Evolutionary conservation across 2,329 filamentous ascomycete genomes (phyloP).

Genomic region (Huntiella decipiens): DNA sequence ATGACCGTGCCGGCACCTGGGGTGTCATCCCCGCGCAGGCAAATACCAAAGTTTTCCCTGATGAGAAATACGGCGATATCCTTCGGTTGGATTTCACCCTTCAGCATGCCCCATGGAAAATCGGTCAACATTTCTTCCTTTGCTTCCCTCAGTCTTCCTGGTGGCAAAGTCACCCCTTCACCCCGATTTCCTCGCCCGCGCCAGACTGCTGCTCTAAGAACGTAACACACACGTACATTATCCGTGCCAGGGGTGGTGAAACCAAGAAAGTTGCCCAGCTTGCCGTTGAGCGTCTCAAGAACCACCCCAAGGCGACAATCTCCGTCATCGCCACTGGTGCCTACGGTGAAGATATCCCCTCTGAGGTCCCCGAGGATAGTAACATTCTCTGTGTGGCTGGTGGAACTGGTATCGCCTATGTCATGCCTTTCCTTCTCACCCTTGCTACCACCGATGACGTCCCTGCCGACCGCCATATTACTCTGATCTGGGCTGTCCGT

Average conservation of each 20-base stretch:
- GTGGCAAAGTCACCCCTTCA: slow-evolving; percentile 59
- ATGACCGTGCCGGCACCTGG: slow-evolving; percentile 27
- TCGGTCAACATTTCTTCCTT: slow-evolving; percentile 55
- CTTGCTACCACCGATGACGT: slow-evolving; percentile 25
- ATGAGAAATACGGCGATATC: slow-evolving; percentile 38
- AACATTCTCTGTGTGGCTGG: slow-evolving; percentile 24
- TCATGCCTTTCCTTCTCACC: slow-evolving; percentile 20
- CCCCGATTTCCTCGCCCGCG: slow-evolving; percentile 35
- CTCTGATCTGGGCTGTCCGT: slow-evolving; percentile 48
- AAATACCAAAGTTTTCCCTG: slow-evolving; percentile 31
- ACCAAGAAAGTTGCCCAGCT: slow-evolving; percentile 35
- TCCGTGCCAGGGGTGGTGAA: slow-evolving; percentile 39
- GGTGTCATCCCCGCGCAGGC: slow-evolving; percentile 12
- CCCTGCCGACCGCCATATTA: slow-evolving; percentile 27
- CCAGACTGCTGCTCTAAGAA: slow-evolving; percentile 17
- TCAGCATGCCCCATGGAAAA: slow-evolving; percentile 38
- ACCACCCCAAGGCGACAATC: slow-evolving; percentile 9
- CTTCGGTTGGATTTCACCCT: slow-evolving; percentile 48
- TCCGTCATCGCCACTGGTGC: slow-evolving; percentile 42
- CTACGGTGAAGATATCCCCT: slow-evolving; percentile 35
- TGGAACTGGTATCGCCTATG: slow-evolving; percentile 23
- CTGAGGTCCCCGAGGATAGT: slow-evolving; percentile 22
- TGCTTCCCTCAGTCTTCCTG: slow-evolving; percentile 47
- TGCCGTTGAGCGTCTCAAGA: slow-evolving; percentile 20
- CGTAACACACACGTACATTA: slow-evolving; percentile 35